Conservation (phyloP, 208 protist genomes). For the Trypanosoma scelopori region DNA sequence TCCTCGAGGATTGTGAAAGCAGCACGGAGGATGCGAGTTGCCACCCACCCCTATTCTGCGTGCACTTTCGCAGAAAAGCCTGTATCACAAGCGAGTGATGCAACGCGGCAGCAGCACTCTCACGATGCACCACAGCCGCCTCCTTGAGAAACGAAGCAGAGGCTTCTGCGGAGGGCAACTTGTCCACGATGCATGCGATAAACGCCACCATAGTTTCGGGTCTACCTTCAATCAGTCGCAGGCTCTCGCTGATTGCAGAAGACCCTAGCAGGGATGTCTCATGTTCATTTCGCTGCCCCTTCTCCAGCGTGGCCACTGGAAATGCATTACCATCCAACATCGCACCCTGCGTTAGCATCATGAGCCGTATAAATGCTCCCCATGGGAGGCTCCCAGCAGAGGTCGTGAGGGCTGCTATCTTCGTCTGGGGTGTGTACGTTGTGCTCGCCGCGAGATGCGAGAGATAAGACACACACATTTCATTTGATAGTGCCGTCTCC, state of each 20-base stretch:
- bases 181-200: constrained; percentile 59
- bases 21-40: constrained; percentile 41
- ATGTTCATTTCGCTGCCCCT: not conserved
- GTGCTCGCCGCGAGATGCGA: constrained; percentile 80
- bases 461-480: constrained; percentile 71
- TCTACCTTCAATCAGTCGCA: constrained; percentile 41
- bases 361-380: constrained; percentile 43
- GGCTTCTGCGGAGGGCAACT: constrained; percentile 51
- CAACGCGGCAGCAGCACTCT: constrained; percentile 6
- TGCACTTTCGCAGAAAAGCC: constrained; percentile 65
- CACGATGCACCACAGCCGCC: constrained; percentile 15
- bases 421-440: constrained; percentile 44
- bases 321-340: constrained; percentile 20
- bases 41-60: constrained; percentile 35
- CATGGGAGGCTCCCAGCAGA: constrained; percentile 54
- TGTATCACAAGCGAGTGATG: constrained; percentile 61
- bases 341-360: constrained; percentile 50
- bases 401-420: constrained; percentile 40
- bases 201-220: constrained; percentile 51
- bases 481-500: constrained; percentile 41
- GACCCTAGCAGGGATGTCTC: constrained; percentile 3
- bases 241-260: constrained; percentile 15
- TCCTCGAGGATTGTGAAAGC: constrained; percentile 31
- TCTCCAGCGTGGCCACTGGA: constrained; percentile 3
- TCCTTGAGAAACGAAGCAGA: constrained; percentile 46